These are phyloP conservation scores for Ustilago curta DNA, from an alignment of 1,284 basidiomycete species.

Conservation along the genomic window DNA sequence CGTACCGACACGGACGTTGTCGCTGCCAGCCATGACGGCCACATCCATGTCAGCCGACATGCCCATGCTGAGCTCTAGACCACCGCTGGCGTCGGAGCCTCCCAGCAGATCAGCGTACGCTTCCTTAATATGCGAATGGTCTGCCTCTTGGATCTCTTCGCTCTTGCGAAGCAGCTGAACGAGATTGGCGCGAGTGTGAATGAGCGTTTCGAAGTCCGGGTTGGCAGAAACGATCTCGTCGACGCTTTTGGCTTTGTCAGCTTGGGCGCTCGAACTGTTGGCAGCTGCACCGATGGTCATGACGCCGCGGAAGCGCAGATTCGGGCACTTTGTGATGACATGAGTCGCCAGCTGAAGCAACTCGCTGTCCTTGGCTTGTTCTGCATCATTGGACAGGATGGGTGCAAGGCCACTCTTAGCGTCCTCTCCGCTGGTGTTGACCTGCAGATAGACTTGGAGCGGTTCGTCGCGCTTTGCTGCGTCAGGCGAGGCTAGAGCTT, in stretches of 20 bases:
- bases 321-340: constrained; percentile 80
- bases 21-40: constrained; percentile 84
- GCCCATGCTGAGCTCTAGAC: constrained; percentile 90
- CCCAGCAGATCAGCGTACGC: constrained; percentile 47
- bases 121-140: constrained; percentile 26
- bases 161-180: constrained; percentile 69
- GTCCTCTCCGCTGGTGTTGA: constrained; percentile 93
- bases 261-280: constrained; percentile 47
- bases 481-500: constrained; percentile 75
- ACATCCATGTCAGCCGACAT: constrained; percentile 96
- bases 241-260: constrained; percentile 76
- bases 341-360: constrained; percentile 79
- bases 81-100: constrained; percentile 70
- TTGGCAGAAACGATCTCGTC: constrained; percentile 76
- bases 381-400: constrained; percentile 66
- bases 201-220: constrained; percentile 83
- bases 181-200: constrained; percentile 76
- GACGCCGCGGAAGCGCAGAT: constrained; percentile 81
- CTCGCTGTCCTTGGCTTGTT: constrained; percentile 49
- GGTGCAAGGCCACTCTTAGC: constrained; percentile 87
- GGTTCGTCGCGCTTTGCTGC: constrained; percentile 70
- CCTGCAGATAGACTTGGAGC: constrained; percentile 85
- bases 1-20: constrained; percentile 90
- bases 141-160: constrained; percentile 21
- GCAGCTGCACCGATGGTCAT: constrained; percentile 91